Base-by-base conservation (phyloP, 2,329 filamentous ascomycete genomes). In the Pseudogymnoascus sp. region DNA sequence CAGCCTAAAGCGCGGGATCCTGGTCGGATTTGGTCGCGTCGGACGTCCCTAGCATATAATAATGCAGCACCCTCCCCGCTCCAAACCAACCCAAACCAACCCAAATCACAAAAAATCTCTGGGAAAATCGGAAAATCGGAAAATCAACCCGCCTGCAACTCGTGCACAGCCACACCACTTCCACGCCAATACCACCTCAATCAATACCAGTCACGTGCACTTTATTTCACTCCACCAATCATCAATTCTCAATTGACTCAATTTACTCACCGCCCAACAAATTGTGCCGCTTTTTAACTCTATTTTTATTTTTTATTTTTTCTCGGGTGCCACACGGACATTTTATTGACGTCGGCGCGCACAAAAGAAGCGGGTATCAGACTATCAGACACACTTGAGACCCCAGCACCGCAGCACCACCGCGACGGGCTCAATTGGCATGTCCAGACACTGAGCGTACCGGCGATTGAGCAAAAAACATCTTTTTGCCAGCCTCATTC, bases 261-360 rank as follows among this genome's bases (percentile, higher is more conserved):
- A 19, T 31, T 31, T 19, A 31, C 46, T 8, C 46, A 53, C 46
- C 46, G 46, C 46, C 46, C 28, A 7, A 31, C 11, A 2, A 16
- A 31, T 53, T 53, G 26, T 31, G 46, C 46, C 46, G 5, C 59
- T 14, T 60, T 41, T 60, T 60, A 60, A 28, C 59, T 60, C 37
- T 60, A 60, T 60, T 31, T 28, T 60, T 22, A 59, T 24, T 59
- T n/a, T 59, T 16, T 19, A 2, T 60, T 60, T 53, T 43, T 53
- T 31, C 46, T 53, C 46, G 26, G 46, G 26, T 16, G 46, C 19
- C 46, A 53, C 46, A 53, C 46, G 46, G 46, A 31, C 46, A 31
- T 56, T 56, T 56, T 53, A 31, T 33, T 33, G 26, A 31, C 46
- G 26, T 56, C n/a, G 46, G n/a, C 46, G 46, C 22, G n/a, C 46